Conservation (phyloP, 2,329 filamentous ascomycete genomes). For the Phaeoacremonium minimum region DNA sequence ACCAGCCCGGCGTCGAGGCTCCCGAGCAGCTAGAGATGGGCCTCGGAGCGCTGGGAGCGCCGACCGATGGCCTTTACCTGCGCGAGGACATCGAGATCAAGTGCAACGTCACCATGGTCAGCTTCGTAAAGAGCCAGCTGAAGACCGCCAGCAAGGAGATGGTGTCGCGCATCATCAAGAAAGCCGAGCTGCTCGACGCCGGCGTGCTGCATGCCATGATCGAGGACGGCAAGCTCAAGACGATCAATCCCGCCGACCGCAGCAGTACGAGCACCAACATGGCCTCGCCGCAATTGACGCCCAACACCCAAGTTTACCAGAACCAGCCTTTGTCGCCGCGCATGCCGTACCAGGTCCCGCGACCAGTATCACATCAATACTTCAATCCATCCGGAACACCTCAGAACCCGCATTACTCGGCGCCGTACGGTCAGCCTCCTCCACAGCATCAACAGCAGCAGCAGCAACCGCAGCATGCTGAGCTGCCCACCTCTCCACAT, state of each 20-base stretch:
- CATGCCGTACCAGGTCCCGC: slow-evolving; percentile 32
- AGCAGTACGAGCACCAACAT: slow-evolving; percentile 22
- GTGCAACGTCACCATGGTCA: slow-evolving; percentile 61
- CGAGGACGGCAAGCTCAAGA: slow-evolving; percentile 59
- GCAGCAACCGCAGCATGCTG: slow-evolving; percentile 21
- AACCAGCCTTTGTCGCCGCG: slow-evolving; percentile 3
- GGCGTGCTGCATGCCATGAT: slow-evolving; percentile 65
- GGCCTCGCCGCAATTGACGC: slow-evolving; percentile 3
- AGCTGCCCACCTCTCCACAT: too few relatives aligned
- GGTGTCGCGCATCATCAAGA: slow-evolving; percentile 65
- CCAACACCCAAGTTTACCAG: slow-evolving; percentile 1
- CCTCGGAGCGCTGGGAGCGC: slow-evolving; percentile 51
- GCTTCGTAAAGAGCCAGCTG: slow-evolving; percentile 63
- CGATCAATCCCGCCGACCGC: slow-evolving; percentile 47
- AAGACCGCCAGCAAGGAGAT: slow-evolving; percentile 65
- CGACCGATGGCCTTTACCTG: slow-evolving; percentile 62
- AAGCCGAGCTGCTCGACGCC: slow-evolving; percentile 64
- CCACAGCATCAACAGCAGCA: slow-evolving; percentile 18
- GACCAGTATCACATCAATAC: slow-evolving; percentile 29
- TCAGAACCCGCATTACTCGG: slow-evolving; percentile 14
- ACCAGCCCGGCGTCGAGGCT: slow-evolving; percentile 61
- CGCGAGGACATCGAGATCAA: slow-evolving; percentile 68
- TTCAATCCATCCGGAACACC: slow-evolving; percentile 25
- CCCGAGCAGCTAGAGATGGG: slow-evolving; percentile 60
- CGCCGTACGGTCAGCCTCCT: slow-evolving; percentile 13